Evolutionary conservation across 192 early-diverging fungal genomes (phyloP), one percentile per base, ranked within the genome.

Genomic region (Umbelopsis vinacea): DNA sequence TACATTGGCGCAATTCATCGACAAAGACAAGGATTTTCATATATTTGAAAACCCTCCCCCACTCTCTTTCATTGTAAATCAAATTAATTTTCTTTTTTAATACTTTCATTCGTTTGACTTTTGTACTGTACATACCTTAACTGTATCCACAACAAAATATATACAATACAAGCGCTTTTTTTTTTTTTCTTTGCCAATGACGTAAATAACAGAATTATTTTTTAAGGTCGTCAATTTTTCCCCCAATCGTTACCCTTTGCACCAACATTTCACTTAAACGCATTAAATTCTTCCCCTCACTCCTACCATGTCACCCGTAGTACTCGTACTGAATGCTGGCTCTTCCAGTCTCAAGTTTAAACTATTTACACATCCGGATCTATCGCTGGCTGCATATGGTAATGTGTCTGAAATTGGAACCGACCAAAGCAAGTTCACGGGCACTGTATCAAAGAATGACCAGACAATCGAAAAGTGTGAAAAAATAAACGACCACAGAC

Each of bases 281-380:
- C 1, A 19, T 63, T 38, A 17, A 19, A 4, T 15, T 63, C 57
- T 63, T 63, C 8, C 17, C n/a, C 6, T 21, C 35, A 60, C 1
- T 60, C 15, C 29, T 17, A 37, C 33, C 3, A 63, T 63, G 57
- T 19, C 57, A 29, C 43, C 50, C 10, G 15, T 71, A 23, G 63
- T 60, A 23, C 71, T 71, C 4, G 71, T 57, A 0, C 23, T 53
- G 52, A 71, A 71, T 60, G 71, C 71, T 14, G 71, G 71, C 40
- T 71, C 71, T 26, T 71, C 71, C 26, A 71, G 71, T 55, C 71
- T 71, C 35, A 71, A 71, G 26, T 71, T 71, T 22, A 53, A 71
- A 24, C 54, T 71, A 0, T 71, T 71, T 33, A 43, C 29, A 3
- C 10, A 22, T 33, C 45, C 29, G 14, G 37, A 71, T 10, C 71